Base-by-base conservation (phyloP, 805 yeast genomes). In the Lipomyces yamanashiensis region DNA sequence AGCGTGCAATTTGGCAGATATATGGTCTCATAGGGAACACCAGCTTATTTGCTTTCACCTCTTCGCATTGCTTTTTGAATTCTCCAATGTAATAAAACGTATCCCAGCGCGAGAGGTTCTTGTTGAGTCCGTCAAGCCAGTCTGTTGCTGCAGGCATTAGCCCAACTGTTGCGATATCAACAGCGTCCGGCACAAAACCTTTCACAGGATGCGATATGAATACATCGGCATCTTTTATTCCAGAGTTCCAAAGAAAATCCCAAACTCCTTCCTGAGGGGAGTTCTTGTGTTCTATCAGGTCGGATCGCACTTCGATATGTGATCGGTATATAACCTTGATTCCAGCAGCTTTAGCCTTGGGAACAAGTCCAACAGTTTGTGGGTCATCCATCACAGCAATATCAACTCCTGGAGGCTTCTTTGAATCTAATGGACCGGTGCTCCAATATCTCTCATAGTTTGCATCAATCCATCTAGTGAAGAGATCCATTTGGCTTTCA, bases 181-280 rank as follows among this genome's bases (percentile, higher is more conserved):
- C 66, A 4, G 49, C 58, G 13, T 56, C 60, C 6, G 69, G 69
- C n/a, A 66, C 55, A 41, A 66, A 66, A 21, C 69, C 69, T 17
- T 55, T 44, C n/a, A 64, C 69, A 4, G 69, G 69, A 41, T 66
- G 69, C n/a, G 69, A 66, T 17, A 66, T 66, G 33, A 64, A 66
- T 10, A 66, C 44, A 34, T 66, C 69, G 12, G 68, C 67, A 48
- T 66, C 69, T 36, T 66, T 60, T 49, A 66, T 66, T 2, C 69
- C 69, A 33, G 51, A 34, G 19, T 61, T 44, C 65, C 66, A 66
- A 21, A 66, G 48, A 45, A 34, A 66, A n/a, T 65, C 50, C 69
- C 69, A 66, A 2, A 64, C 68, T 2, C 58, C 68, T 54, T 55
- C 61, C 54, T 64, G 68, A 12, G 68, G 69, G 13, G 69, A 66